Evolutionary conservation across 306 rosid genomes (phyloP), one percentile per base, ranked within the genome.

Genomic region (Senna siamea): DNA sequence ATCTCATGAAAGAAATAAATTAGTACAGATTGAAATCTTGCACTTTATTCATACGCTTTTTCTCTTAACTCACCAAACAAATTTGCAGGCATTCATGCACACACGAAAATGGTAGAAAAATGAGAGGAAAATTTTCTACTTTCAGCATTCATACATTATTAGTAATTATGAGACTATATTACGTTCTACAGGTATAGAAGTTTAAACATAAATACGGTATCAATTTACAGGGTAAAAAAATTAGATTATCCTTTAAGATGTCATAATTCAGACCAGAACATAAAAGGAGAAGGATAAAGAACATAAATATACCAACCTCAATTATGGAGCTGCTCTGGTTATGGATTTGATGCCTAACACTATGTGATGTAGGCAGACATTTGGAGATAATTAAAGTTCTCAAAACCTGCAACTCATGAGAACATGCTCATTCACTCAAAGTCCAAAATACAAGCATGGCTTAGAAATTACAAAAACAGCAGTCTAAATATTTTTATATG

Each of bases 251-350:
- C 53, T 47, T 38, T 15, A 52, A 38, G 19, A 17, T 50, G 72
- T 28, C 32, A 26, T 4, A 38, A 66, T 59, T 72, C 59, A 26
- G 6, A 64, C 15, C 63, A 48, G 35, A 30, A 46, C n/a, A 60
- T 28, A 35, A n/a, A 76, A 55, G 61, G 55, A 50, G 15, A 12
- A 69, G 22, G 6, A 56, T 48, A 70, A 66, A 19, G 30, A 35
- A 59, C 43, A 54, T 8, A 57, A 62, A 66, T 63, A 64, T 63
- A 66, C 54, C 79, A 55, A 85, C 98, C 97, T 93, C 97, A 37
- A 86, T 79, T 60, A 89, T 7, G 81, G 93, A 76, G 89, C 89
- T 87, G 79, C 87, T 93, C 66, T 89, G 96, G 41, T 90, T 88
- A 82, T 93, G 98, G 80, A 91, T 82, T 40, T 83, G 88, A 82